Conservation (phyloP, 805 yeast genomes). For the Yarrowia sp. region DNA sequence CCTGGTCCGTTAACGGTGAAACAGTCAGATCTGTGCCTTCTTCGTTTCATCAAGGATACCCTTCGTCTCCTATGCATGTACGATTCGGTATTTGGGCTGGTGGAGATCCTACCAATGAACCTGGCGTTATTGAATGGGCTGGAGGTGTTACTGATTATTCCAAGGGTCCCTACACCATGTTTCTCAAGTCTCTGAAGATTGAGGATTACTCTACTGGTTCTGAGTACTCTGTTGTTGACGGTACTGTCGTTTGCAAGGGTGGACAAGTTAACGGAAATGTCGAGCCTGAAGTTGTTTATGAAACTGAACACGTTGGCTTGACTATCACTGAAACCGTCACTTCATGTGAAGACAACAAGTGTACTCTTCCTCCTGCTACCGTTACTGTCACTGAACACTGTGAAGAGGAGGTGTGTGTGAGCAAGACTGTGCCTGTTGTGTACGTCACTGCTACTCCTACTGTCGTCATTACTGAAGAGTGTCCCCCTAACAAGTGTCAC, state of each 20-base stretch:
- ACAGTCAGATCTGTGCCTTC: constrained; percentile 61
- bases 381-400: too few species aligned
- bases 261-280: constrained; percentile 49
- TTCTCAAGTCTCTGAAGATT: constrained; percentile 57
- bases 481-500: too few species aligned
- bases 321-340: too few species aligned
- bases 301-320: too few species aligned
- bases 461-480: too few species aligned
- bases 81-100: constrained; percentile 59
- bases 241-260: too few species aligned
- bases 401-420: too few species aligned
- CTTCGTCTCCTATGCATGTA: constrained; percentile 83
- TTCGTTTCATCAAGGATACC: constrained; percentile 66
- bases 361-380: too few species aligned
- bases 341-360: too few species aligned
- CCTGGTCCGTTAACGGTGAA: constrained; percentile 72
- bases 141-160: constrained; percentile 58
- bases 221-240: constrained; percentile 42
- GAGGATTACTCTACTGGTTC: constrained; percentile 56
- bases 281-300: constrained; percentile 44
- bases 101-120: constrained; percentile 48
- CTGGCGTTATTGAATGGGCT: constrained; percentile 71
- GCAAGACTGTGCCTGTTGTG: too few species aligned
- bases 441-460: too few species aligned
- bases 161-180: constrained; percentile 53